Conservation (phyloP, 257 asterid genomes). For the Solanum corneliomulleri region DNA sequence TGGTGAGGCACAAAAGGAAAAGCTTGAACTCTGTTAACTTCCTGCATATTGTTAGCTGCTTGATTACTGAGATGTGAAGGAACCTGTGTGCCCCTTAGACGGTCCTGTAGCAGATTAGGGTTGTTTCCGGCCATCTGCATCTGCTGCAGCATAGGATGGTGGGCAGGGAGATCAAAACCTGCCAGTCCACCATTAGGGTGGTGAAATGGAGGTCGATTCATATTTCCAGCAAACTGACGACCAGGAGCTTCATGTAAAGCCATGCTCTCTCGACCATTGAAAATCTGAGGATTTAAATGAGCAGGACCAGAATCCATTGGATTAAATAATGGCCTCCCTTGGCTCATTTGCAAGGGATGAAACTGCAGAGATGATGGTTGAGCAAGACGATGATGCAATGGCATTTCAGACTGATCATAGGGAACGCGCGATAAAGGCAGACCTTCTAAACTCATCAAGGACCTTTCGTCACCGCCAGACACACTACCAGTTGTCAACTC, state of each 20-base stretch:
- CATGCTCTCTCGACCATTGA: constrained; percentile 31
- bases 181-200: constrained; percentile 38
- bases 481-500: constrained; percentile 36
- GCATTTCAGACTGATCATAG: constrained; percentile 22
- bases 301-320: constrained; percentile 46
- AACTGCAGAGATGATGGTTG: constrained; percentile 43
- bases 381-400: constrained; percentile 21
- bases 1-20: constrained; percentile 33
- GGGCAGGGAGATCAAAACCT: constrained; percentile 48
- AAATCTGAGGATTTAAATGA: constrained; percentile 44
- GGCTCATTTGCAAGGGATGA: constrained; percentile 40
- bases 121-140: constrained; percentile 52
- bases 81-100: constrained; percentile 32
- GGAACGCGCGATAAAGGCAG: constrained; percentile 28
- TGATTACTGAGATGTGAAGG: constrained; percentile 40
- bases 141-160: constrained; percentile 43
- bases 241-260: constrained; percentile 33
- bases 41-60: constrained; percentile 37
- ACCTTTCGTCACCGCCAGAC: constrained; percentile 20
- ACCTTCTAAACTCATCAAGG: constrained; percentile 28
- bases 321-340: constrained; percentile 39
- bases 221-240: constrained; percentile 33
- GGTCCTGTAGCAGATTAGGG: constrained; percentile 26
- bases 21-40: constrained; percentile 42
- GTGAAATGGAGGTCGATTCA: constrained; percentile 47